Base-by-base conservation (phyloP, 306 rosid genomes). In the barrel medic (Medicago truncatula) region DNA sequence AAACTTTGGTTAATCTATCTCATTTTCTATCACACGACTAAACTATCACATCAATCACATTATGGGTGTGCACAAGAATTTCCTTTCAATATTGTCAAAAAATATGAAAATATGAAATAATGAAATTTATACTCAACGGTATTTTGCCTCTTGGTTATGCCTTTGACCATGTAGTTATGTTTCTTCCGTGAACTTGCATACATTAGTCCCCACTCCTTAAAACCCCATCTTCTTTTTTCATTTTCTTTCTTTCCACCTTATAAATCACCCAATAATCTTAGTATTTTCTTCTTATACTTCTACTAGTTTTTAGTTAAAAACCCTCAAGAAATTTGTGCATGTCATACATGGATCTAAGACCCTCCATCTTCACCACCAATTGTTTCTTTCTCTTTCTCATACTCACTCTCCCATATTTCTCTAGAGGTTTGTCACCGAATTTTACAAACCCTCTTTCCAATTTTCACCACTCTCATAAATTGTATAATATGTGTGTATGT, bases 301-400 rank as follows among this genome's bases (percentile, higher is more conserved):
- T 38, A 47, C 0, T 25, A 17, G 18, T 56, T 58, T 68, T 41
- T 2, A 66, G 9, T 31, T 10, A 10, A 79, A 54, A 31, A 62
- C 5, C 54, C 71, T 75, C 38, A 25, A 13, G 34, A 41, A 52
- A 13, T 17, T 38, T 59, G 23, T 62, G 57, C 50, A 66, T 75
- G 74, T 58, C 70, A 47, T 25, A 60, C 50, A 92, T 92, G 97
- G 90, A 85, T 83, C 65, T 76, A 75, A 88, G 46, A 80, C 76
- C 87, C 53, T 67, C 17, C 75, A 14, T 20, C 68, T 40, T 84
- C 74, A 20, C 82, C 80, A 44, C 59, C 66, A 23, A 54, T 46
- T 21, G 50, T 5, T 34, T 88, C 74, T 59, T 80, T 25, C 75
- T 88, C 64, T 57, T 88, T 67, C 78, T 87, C 84, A 70, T 88